Base-by-base conservation (phyloP, 768 basidiomycete species). In the Rhizopogon roseolus region DNA sequence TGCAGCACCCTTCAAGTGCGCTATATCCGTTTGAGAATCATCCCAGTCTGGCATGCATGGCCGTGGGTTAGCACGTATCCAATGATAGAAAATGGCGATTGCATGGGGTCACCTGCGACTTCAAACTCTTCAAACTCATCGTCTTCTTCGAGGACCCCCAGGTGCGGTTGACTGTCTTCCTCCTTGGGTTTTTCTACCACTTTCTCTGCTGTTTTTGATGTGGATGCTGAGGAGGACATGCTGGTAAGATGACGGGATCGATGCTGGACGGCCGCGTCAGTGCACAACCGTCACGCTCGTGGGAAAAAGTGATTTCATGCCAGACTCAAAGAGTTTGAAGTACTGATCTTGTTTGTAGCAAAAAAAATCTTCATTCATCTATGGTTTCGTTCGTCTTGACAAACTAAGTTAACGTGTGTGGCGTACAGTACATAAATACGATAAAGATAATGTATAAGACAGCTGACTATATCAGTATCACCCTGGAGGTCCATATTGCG, bases 91-190 rank as follows among this genome's bases (percentile, higher is more conserved):
- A 39, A 11, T 17, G 17, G 28, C 38, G 37, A 22, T 25, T 22
- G 22, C 22, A 22, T 22, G 22, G 22, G 67, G 75, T 52, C 54
- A 90, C 94, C 93, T 75, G 90, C 88, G 44, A 82, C 88, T 14
- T 82, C 74, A 68, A 96, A 96, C 64, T 95, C 93, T 65, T 96
- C 94, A 62, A 98, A 98, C 73, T 98, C 94, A 67, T 98, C 94
- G 67, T 98, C 94, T 67, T 98, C 94, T 64, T 98, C 94, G 6
- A 98, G 74, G n/a, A 93, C 86, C 40, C 93, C 91, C 0, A 96
- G 80, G 63, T 88, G 84, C 5, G 82, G 82, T 44, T 80, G 78
- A 1, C 72, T 72, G 54, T 80, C 76, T 0, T 78, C 73, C 36
- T 77, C 75, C 52, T 75, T 68, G 54, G 75, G 70, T 44, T 77